Percentiles rank a stretch among this genome's conserved stretches.
Conservation (phyloP, 441 rosid species). For the Adansonia madagascariensis region DNA sequence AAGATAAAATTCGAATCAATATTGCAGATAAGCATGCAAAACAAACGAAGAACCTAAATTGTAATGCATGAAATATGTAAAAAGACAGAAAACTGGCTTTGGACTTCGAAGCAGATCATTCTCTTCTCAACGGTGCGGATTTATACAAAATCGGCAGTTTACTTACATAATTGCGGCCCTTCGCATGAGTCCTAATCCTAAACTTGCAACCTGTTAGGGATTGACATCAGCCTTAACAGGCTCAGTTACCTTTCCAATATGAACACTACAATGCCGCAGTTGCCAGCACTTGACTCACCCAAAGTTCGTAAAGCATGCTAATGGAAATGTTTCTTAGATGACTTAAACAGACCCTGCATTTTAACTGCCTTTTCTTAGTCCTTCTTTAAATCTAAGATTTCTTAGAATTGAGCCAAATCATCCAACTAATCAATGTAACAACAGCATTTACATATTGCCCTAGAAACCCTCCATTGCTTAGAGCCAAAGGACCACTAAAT, state of each 20-base stretch:
- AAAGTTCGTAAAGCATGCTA: not conserved
- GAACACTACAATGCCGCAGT: not conserved
- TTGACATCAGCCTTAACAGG: not conserved
- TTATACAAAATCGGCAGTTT: not conserved
- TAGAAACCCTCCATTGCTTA: not conserved
- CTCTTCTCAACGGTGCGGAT: not conserved
- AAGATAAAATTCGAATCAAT: not conserved
- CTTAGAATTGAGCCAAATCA: conserved; percentile 3
- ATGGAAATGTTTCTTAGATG: not conserved
- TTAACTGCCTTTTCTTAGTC: not conserved
- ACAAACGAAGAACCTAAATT: not conserved
- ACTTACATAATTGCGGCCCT: not conserved
- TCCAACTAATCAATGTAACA: not conserved
- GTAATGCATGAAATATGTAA: not conserved
- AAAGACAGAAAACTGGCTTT: not conserved
- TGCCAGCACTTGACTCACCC: not conserved
- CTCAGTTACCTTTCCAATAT: not conserved
- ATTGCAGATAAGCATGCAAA: not conserved
- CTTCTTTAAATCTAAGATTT: not conserved
- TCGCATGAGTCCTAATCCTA: not conserved
- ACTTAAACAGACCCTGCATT: not conserved
- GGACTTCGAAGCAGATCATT: not conserved
- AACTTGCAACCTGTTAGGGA: not conserved
- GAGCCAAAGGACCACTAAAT: not conserved
- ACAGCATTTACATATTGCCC: too few relatives aligned